Percentiles rank a stretch among this genome's conserved stretches.
Conservation (phyloP, 768 basidiomycete genomes). For the Mycena olivaceomarginata region DNA sequence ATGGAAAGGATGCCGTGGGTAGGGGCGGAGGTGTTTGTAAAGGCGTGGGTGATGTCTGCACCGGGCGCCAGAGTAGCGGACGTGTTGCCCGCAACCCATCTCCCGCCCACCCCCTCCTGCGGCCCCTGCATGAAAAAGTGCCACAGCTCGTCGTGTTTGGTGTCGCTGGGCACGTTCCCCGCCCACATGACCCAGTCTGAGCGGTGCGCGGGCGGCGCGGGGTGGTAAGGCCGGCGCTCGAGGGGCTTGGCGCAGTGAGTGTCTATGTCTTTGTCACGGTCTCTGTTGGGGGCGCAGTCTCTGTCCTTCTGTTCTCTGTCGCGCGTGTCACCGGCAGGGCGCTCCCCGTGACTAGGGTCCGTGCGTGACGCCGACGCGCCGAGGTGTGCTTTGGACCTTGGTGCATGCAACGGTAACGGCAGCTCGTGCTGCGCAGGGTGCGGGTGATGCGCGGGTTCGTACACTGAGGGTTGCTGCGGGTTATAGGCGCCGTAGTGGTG, state of each 20-base stretch:
- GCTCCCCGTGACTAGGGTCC: background rate
- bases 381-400: background rate
- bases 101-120: conserved; percentile 19
- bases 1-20: conserved; percentile 80
- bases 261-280: background rate
- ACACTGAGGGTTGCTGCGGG: background rate
- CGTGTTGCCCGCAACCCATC: too few relatives aligned
- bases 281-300: background rate
- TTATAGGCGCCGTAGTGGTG: background rate
- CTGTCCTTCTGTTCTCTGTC: background rate
- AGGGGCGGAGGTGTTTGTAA: too few relatives aligned
- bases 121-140: conserved; percentile 75
- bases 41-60: too few relatives aligned
- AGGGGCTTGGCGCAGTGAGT: background rate
- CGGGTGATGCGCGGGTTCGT: background rate
- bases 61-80: too few relatives aligned
- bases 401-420: background rate
- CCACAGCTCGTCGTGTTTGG: conserved; percentile 90
- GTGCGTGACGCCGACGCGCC: background rate
- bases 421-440: background rate
- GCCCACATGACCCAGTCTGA: conserved; percentile 72
- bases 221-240: conserved; percentile 76
- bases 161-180: conserved; percentile 89
- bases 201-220: conserved; percentile 77
- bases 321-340: too few relatives aligned